Percentiles rank a stretch among this genome's conserved stretches.
Conservation (phyloP, 129 eudicot species). For the Chrysanthemum lavandulifolium region DNA sequence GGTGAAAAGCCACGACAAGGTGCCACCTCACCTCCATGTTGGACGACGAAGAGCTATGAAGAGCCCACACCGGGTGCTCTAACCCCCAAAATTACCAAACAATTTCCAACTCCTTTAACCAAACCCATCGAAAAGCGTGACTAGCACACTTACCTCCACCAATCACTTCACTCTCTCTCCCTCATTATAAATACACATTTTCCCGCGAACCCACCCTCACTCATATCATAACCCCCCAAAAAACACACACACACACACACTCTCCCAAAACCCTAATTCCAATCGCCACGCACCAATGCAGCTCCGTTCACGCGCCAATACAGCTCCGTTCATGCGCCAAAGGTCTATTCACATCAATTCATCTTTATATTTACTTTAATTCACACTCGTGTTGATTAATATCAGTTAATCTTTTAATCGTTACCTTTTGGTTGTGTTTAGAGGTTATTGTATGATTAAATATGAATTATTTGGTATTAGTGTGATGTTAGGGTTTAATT, state of each 20-base stretch:
- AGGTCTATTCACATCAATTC: conserved; percentile 21
- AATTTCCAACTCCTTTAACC: too few species aligned
- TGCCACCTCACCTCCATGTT: too few species aligned
- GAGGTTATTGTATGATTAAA: too few species aligned
- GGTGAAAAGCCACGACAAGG: too few species aligned
- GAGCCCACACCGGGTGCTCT: too few species aligned
- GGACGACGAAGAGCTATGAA: too few species aligned
- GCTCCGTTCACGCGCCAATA: conserved; percentile 26
- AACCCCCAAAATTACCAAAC: too few species aligned
- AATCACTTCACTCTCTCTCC: background rate
- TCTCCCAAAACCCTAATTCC: conserved; percentile 22
- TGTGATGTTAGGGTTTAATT: too few species aligned
- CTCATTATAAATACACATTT: conserved; percentile 18
- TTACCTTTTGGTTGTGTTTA: too few species aligned
- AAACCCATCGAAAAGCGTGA: conserved; percentile 2
- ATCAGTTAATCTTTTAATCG: background rate
- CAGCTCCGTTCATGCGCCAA: conserved; percentile 30
- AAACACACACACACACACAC: background rate
- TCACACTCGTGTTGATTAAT: too few species aligned
- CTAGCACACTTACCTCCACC: background rate
- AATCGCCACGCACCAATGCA: too few species aligned
- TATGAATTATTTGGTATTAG: too few species aligned
- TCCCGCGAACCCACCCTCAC: conserved; percentile 24
- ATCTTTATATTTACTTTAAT: background rate
- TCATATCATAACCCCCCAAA: background rate